Conservation (phyloP, 768 basidiomycete genomes). For the Brasilioporus rufonigricans region DNA sequence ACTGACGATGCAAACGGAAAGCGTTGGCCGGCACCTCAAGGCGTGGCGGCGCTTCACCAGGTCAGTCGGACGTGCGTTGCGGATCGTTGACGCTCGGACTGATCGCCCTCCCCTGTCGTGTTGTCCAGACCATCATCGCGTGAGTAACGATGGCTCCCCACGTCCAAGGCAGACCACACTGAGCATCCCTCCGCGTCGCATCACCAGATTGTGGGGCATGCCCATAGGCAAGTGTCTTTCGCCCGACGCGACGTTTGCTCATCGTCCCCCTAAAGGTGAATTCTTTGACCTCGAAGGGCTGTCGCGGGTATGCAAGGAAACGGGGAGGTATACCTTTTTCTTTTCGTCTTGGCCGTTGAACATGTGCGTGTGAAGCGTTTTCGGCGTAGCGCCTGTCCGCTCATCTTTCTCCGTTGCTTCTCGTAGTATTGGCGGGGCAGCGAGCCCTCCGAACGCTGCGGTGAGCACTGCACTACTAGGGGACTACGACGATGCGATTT, state of each 20-base stretch:
- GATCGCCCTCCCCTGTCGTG: not conserved
- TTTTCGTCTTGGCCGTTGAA: constrained; percentile 75
- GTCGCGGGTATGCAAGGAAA: constrained; percentile 52
- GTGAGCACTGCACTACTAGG: constrained; percentile 35
- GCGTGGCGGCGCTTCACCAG: constrained; percentile 51
- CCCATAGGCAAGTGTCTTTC: constrained; percentile 50
- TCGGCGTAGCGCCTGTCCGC: not conserved
- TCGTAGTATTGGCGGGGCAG: constrained; percentile 58
- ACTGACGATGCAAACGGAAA: constrained; percentile 13
- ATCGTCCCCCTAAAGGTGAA: constrained; percentile 45
- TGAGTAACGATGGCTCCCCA: constrained; percentile 30
- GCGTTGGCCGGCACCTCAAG: constrained; percentile 54
- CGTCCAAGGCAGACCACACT: not conserved
- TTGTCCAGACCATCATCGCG: constrained; percentile 54
- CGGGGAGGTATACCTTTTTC: constrained; percentile 68
- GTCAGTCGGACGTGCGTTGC: constrained; percentile 30
- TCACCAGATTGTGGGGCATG: constrained; percentile 63
- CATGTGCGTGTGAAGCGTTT: constrained; percentile 43
- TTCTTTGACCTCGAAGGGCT: constrained; percentile 70
- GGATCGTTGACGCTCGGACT: not conserved
- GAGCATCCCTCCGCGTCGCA: not conserved
- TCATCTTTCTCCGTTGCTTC: not conserved
- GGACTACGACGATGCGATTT: not conserved
- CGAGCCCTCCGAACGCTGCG: constrained; percentile 70
- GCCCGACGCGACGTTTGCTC: not conserved